Conservation (phyloP, 306 rosid species). For the Nissolia schottii region DNA sequence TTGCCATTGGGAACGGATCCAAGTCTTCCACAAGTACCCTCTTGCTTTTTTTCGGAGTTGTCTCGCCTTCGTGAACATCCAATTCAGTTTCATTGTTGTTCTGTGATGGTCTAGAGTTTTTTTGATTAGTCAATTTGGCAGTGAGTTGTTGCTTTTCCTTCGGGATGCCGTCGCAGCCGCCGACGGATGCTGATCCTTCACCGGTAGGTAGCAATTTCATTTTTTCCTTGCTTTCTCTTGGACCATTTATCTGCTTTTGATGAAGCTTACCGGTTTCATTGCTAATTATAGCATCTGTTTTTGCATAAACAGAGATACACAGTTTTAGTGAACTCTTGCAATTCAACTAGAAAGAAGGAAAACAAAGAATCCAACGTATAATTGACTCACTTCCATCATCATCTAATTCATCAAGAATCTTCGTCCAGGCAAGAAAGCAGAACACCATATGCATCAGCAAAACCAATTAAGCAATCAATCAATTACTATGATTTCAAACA, state of each 20-base stretch:
- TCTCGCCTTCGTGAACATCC: conserved; percentile 29
- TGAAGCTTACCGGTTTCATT: conserved; percentile 21
- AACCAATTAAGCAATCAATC: neutral
- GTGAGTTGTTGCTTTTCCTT: conserved; percentile 20
- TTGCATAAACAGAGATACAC: conserved; percentile 13
- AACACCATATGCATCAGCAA: neutral
- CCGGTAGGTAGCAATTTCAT: conserved; percentile 9
- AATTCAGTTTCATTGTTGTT: conserved; percentile 12
- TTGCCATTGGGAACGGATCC: conserved; percentile 17
- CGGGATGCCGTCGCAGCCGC: conserved; percentile 12
- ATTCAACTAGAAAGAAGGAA: conserved; percentile 1
- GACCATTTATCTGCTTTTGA: conserved; percentile 23
- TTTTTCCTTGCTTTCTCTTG: conserved; percentile 20
- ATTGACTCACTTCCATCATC: conserved; percentile 66
- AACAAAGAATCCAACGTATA: neutral
- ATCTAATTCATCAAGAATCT: conserved; percentile 67
- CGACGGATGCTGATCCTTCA: conserved; percentile 20
- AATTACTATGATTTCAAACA: conserved; percentile 3
- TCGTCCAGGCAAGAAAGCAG: conserved; percentile 9
- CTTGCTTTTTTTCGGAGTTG: conserved; percentile 21
- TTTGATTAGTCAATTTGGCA: neutral
- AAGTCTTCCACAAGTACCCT: conserved; percentile 9
- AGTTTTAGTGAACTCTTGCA: conserved; percentile 22
- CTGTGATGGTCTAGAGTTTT: neutral
- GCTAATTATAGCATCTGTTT: conserved; percentile 42